Evolutionary conservation across 768 basidiomycete genomes (phyloP).

Genomic region (Mycena rosella): DNA sequence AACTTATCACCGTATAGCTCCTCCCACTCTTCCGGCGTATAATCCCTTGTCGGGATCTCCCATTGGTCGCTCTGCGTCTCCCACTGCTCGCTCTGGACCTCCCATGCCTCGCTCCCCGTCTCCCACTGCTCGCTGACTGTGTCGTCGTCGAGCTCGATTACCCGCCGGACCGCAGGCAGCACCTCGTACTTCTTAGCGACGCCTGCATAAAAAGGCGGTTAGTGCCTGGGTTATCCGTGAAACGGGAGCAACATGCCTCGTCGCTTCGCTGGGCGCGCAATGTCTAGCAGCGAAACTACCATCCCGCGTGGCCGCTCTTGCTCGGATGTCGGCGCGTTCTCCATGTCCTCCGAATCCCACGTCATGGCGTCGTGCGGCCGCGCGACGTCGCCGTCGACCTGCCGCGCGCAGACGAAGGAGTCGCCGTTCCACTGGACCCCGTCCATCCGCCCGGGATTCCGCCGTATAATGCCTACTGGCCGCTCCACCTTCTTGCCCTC

Average conservation of each 20-base stretch:
- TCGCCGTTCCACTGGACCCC: conserved; percentile 43
- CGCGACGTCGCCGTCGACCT: conserved; percentile 41
- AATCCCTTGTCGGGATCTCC: conserved; percentile 19
- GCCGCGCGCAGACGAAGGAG: conserved; percentile 36
- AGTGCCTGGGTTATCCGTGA: no score
- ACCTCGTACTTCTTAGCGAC: conserved; percentile 45
- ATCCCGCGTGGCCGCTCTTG: conserved; percentile 20
- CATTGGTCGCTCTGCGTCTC: conserved; percentile 29
- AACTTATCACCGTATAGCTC: conserved; percentile 39
- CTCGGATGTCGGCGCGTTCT: not conserved
- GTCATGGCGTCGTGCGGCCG: conserved; percentile 16
- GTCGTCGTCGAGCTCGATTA: conserved; percentile 41
- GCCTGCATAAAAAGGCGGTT: conserved; percentile 29
- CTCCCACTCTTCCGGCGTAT: conserved; percentile 43
- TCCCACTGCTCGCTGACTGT: conserved; percentile 29
- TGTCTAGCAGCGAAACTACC: conserved; percentile 45
- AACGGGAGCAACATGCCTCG: conserved; percentile 39
- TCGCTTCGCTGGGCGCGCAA: conserved; percentile 49
- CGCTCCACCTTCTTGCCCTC: conserved; percentile 21
- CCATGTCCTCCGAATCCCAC: conserved; percentile 31
- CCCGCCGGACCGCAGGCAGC: conserved; percentile 33
- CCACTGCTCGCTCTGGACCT: conserved; percentile 25
- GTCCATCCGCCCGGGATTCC: conserved; percentile 42
- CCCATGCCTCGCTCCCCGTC: conserved; percentile 20
- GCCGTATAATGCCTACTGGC: conserved; percentile 26